Base-by-base conservation (phyloP, 345 rosid genomes). In the Eucalyptus pauciflora region DNA sequence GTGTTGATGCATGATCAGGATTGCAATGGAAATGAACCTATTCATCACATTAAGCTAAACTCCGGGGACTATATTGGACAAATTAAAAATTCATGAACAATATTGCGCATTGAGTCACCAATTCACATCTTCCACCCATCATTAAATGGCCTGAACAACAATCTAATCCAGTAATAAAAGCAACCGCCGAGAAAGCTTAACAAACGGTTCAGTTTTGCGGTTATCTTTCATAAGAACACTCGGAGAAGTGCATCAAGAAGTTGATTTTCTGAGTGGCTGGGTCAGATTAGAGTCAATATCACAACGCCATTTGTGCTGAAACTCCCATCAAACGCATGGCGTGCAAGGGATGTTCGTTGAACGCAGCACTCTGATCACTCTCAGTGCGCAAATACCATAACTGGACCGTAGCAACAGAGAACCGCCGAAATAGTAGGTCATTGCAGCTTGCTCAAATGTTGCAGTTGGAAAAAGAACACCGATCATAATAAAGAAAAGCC, bases 21-120 rank as follows among this genome's bases (percentile, higher is more conserved):
- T 51, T 52, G 56, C 9, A 52, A 52, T 52, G 56, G 56, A 52
- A 16, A 52, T 52, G 4, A 7, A 52, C 56, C 56, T 52, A 52
- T 52, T 7, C 22, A 52, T 52, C 1, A 52, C 56, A 52, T 52
- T 17, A 1, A 18, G 56, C 2, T 17, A 52, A 52, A 52, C 3
- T 17, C 2, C 18, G 7, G 0, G 2, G 37, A 37, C 4, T 37
- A 16, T 4, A 52, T 52, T 52, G 8, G 8, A 52, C 1, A 52
- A 52, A 52, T 52, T 2, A 52, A 52, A 51, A 52, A 16, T 52
- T 52, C 22, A 7, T 6, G 22, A 25, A 52, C 4, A 1, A 50
- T 50, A 50, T 50, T 50, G 18, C 0, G 5, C 52, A 15, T 50
- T 50, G 2, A 50, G 52, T 50, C 52, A 50, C n/a, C 52, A 50